Base-by-base conservation (phyloP, 2,329 filamentous ascomycete genomes). In the Neopestalotiopsis sp. region DNA sequence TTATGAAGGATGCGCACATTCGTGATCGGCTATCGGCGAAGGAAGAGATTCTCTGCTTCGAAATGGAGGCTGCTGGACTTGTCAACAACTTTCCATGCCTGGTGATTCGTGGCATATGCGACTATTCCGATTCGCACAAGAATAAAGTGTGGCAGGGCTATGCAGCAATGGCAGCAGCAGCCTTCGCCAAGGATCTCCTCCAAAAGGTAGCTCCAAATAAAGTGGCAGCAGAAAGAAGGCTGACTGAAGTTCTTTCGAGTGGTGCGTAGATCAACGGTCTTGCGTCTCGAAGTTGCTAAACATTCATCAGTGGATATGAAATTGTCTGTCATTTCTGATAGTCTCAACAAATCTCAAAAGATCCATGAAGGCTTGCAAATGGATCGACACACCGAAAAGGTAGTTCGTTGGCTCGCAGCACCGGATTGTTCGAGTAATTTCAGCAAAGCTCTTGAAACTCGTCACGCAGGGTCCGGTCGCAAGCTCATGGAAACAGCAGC, bases 1-100 rank as follows among this genome's bases (percentile, higher is more conserved):
- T 80, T 14, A 77, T 81, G 69, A 76, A 77, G 40, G 65, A 79
- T 61, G 77, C 73, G 0, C 0, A 12, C 1, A 7, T 70, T 4
- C 71, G 80, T 1, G 77, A 81, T 67, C 66, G 56, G 28, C 65
- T 80, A 4, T 59, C 73, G 14, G 7, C 32, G 5, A 24, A 68
- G 7, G 49, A 13, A 17, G 59, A 64, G 1, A 40, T 56, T 1
- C 32, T 68, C 4, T 78, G 76, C 62, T 80, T 80, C 62, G 79
- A 80, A 66, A 80, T 76, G 76, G 77, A 77, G 66, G 75, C 72
- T 0, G 76, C 76, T 5, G 79, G 78, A 10, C 40, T 79, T 4
- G 74, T 75, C 73, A 77, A 79, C 13, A 30, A 53, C 14, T 64
- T 68, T n/a, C 67, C 67, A 0, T 68, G 67, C 30, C 62, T 69